Evolutionary conservation across 192 early-diverging fungal species (phyloP), one percentile per base, ranked within the genome.

Genomic region (Ambispora gerdemannii): DNA sequence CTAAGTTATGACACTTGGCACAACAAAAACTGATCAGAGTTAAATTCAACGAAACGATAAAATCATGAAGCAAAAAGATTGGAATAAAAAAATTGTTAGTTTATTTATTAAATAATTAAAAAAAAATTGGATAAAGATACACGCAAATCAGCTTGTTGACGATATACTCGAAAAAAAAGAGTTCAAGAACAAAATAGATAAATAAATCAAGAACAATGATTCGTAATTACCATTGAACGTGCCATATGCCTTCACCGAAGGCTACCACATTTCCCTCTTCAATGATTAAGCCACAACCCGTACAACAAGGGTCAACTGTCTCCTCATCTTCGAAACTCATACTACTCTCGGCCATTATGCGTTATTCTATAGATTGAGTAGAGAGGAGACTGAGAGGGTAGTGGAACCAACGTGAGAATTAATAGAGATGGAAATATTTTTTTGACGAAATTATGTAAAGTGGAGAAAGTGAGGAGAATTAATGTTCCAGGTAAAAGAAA

Each of bases 181-280:
- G 51, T 64, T 35, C 30, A 3, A 32, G 11, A 11, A 27, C n/a
- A 35, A 20, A 34, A 31, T 28, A 70, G 3, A 61, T 30, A 10
- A 19, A 34, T 13, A 11, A 34, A 19, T 20, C 3, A 66, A 66
- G 51, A 19, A 50, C 31, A 20, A 36, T 58, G 3, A 34, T 34
- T 25, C 22, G 43, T 31, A 43, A 79, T 79, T 89, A 89, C 90
- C 90, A 92, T 67, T 90, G 81, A 73, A 90, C 86, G 79, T 92
- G 90, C 86, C 89, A 92, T 4, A 92, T 79, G 30, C 88, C 87
- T 50, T 92, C 90, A 19, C 88, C 90, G 81, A 92, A 92, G 52
- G 88, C 85, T 65, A 92, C 86, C 25, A 89, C 90, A 63, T 86
- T 88, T 49, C 89, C 89, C 50, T 89, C 90, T 71, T 91, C 87